Conservation (phyloP, 2,329 filamentous ascomycete genomes). For the Ploettnerulaceae sp. region DNA sequence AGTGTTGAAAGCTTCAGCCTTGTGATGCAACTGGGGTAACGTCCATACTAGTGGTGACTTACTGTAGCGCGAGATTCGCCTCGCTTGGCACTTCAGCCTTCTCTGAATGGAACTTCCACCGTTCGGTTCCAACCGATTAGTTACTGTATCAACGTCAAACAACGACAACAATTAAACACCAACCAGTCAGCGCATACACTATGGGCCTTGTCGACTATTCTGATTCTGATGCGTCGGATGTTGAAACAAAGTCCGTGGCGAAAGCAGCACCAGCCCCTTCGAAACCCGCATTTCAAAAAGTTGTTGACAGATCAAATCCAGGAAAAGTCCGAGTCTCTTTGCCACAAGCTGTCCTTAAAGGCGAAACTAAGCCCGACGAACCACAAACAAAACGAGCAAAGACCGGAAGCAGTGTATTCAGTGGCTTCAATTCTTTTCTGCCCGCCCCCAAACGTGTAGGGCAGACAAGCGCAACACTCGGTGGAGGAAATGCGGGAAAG, state of each 20-base stretch:
- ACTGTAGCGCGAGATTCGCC: conserved; percentile 1
- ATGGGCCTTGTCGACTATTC: conserved; percentile 70
- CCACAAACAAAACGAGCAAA: conserved; percentile 70
- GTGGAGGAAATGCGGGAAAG: conserved; percentile 24
- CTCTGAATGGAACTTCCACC: not conserved
- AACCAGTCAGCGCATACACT: not conserved
- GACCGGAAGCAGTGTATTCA: conserved; percentile 59
- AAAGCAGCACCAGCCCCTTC: conserved; percentile 35
- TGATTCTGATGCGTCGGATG: conserved; percentile 59
- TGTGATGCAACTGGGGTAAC: conserved; percentile 8
- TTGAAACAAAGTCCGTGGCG: conserved; percentile 37
- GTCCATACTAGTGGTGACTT: not conserved
- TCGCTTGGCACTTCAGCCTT: conserved; percentile 8
- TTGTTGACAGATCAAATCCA: conserved; percentile 75
- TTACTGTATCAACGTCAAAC: not conserved
- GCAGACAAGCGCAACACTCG: conserved; percentile 37
- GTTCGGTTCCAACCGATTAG: too few relatives aligned
- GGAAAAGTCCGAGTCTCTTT: conserved; percentile 82
- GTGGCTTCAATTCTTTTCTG: conserved; percentile 80
- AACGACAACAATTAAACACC: not conserved
- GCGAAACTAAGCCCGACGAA: conserved; percentile 39
- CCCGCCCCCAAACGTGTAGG: conserved; percentile 68
- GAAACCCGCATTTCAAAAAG: conserved; percentile 68
- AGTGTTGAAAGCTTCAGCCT: conserved; percentile 14
- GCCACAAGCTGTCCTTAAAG: conserved; percentile 45